These are phyloP conservation scores for Kwoniella dejecticola DNA, from an alignment of 768 basidiomycete genomes.

Conservation along the genomic window DNA sequence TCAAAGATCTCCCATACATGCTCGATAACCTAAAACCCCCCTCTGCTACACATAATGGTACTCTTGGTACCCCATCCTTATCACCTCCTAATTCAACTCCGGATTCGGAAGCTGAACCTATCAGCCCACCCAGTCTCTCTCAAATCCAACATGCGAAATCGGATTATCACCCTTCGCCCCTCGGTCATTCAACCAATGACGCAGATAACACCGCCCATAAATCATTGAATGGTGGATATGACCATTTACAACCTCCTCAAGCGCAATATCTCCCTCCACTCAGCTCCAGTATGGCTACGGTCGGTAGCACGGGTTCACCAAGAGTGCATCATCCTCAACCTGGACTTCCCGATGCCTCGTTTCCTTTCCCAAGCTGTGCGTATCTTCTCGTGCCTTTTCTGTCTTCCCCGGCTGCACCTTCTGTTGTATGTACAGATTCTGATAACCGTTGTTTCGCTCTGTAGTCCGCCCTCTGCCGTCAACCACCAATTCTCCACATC, in stretches of 20 bases:
- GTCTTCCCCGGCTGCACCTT: too few species aligned
- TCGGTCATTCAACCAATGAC: too few species aligned
- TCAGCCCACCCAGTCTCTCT: conserved; percentile 11
- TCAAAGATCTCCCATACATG: conserved; percentile 37
- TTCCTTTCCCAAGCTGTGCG: conserved; percentile 47
- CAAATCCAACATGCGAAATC: conserved; percentile 11
- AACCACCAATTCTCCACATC: conserved; percentile 19
- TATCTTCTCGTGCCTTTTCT: not conserved
- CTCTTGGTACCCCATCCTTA: conserved; percentile 22
- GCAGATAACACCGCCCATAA: conserved; percentile 16
- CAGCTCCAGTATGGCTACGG: conserved; percentile 17
- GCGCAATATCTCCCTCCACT: not conserved
- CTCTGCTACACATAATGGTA: conserved; percentile 9
- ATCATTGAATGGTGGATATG: conserved; percentile 18
- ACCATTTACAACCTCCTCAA: conserved; percentile 3
- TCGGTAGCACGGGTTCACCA: conserved; percentile 1
- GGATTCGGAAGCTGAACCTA: conserved; percentile 31
- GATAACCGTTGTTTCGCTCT: not conserved
- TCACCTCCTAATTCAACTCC: conserved; percentile 31
- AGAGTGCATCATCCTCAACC: conserved; percentile 2
- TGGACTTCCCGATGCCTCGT: conserved; percentile 23
- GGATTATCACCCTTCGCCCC: conserved; percentile 22
- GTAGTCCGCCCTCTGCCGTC: conserved; percentile 39
- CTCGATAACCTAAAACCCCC: conserved; percentile 16
- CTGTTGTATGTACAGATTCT: too few species aligned